A percentile compares a stretch with the other conserved stretches of the same genome.
phyloP scores from a whole-genome alignment of 2,329 filamentous ascomycete genomes.

The Trichoderma endophyticum region DNA sequence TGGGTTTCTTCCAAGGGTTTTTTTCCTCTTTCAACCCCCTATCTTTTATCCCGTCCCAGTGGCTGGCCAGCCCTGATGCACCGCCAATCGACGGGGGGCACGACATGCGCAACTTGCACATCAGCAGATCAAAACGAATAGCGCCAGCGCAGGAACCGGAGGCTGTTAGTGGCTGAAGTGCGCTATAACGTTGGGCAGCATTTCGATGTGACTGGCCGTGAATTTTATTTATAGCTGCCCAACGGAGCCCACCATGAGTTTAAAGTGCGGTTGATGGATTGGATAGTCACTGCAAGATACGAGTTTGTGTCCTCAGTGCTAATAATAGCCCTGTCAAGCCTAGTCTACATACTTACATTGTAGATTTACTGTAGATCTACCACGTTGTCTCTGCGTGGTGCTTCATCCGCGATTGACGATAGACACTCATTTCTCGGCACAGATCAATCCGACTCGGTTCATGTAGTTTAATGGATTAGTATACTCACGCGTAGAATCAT shows the following conservation, averaged over 20 bases:
- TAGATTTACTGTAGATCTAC: background rate
- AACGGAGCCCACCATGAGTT: background rate
- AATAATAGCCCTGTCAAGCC: background rate
- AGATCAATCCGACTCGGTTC: background rate
- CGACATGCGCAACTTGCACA: background rate
- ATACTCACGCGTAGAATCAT: background rate
- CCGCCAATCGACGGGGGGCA: background rate
- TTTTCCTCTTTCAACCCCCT: background rate
- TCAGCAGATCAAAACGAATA: background rate
- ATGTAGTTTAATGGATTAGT: background rate
- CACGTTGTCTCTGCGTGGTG: background rate
- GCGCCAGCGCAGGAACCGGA: background rate
- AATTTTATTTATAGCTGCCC: conserved; percentile 3
- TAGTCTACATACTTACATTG: background rate
- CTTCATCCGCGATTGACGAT: background rate
- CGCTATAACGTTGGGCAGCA: background rate
- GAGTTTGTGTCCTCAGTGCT: background rate
- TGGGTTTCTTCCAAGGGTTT: background rate
- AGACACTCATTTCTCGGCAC: background rate
- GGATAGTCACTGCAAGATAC: background rate
- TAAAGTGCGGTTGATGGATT: background rate
- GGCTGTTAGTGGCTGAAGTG: conserved; percentile 2
- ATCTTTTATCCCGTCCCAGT: background rate
- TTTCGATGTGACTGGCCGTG: background rate
- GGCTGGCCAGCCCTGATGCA: background rate